Evolutionary conservation across 1,284 basidiomycete genomes (phyloP).

Genomic region (Dichomitus squalens): DNA sequence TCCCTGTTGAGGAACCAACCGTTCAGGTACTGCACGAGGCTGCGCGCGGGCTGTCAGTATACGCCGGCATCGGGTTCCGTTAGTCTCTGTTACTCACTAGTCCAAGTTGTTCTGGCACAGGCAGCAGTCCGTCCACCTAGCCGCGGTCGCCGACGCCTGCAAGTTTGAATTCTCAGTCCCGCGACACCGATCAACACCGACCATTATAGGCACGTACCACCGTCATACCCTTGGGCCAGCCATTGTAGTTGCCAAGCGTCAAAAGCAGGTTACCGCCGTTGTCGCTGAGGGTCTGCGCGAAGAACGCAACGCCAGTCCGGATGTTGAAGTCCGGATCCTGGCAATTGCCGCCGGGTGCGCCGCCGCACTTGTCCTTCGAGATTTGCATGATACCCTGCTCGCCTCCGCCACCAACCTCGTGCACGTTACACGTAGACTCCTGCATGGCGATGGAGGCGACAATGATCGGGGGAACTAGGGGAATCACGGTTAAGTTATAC

Average conservation of each 20-base stretch:
- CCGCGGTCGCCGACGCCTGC: conserved; percentile 61
- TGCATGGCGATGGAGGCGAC: conserved; percentile 87
- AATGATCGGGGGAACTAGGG: conserved; percentile 66
- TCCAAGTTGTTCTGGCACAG: conserved; percentile 78
- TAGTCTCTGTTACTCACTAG: no score
- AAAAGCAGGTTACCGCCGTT: conserved; percentile 63
- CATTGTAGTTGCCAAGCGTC: conserved; percentile 79
- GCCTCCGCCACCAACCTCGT: conserved; percentile 73
- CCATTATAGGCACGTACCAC: conserved; percentile 42
- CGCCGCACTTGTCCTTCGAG: conserved; percentile 76
- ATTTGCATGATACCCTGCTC: conserved; percentile 90
- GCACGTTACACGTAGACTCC: conserved; percentile 73
- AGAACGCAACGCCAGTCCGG: conserved; percentile 59
- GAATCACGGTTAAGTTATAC: background rate
- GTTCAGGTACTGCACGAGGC: conserved; percentile 77
- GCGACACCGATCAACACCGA: background rate
- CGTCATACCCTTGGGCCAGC: conserved; percentile 71
- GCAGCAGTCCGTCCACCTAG: conserved; percentile 58
- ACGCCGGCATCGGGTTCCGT: no score
- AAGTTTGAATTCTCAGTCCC: background rate
- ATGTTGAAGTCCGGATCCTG: conserved; percentile 75
- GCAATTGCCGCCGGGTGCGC: conserved; percentile 67
- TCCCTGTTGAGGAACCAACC: conserved; percentile 75
- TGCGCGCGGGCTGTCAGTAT: conserved; percentile 39
- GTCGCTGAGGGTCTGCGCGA: conserved; percentile 52